A percentile compares a stretch with the other conserved stretches of the same genome.
phyloP scores from a whole-genome alignment of 768 basidiomycete genomes.

The Cytidiella melzeri region DNA sequence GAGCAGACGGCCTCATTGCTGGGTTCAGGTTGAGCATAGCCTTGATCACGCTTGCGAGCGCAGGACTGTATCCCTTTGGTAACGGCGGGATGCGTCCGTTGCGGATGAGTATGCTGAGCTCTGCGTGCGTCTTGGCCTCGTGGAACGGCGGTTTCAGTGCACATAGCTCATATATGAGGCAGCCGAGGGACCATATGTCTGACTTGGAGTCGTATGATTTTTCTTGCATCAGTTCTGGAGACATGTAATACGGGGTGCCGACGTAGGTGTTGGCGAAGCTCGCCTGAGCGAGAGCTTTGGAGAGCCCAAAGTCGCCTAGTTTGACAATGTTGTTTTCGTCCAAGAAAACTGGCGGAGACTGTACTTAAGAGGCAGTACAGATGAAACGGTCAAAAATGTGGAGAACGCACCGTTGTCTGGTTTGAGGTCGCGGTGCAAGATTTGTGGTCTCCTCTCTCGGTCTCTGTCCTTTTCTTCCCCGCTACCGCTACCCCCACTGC shows the following conservation, averaged over 20 bases:
- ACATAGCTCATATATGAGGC: constrained; percentile 94
- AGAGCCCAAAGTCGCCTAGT: constrained; percentile 94
- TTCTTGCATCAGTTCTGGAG: constrained; percentile 96
- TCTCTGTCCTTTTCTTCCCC: constrained; percentile 34
- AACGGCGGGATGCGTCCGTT: constrained; percentile 90
- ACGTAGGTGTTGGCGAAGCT: constrained; percentile 96
- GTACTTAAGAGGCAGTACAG: neutral
- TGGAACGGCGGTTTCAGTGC: constrained; percentile 91
- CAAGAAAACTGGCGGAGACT: constrained; percentile 98
- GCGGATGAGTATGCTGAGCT: constrained; percentile 76
- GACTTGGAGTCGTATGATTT: constrained; percentile 97
- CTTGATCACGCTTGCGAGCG: constrained; percentile 69
- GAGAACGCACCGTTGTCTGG: constrained; percentile 82
- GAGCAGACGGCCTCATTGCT: constrained; percentile 79
- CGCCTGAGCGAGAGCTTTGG: constrained; percentile 83
- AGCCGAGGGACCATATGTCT: constrained; percentile 98
- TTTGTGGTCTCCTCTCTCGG: constrained; percentile 48
- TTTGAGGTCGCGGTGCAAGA: constrained; percentile 93
- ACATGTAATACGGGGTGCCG: constrained; percentile 99
- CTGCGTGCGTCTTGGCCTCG: constrained; percentile 84
- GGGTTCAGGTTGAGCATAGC: constrained; percentile 89
- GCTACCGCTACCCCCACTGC: constrained; percentile 26
- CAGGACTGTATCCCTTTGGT: constrained; percentile 75
- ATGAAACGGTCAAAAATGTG: no score
- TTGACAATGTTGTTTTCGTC: constrained; percentile 83